Evolutionary conservation across 768 basidiomycete species (phyloP).

Genomic region (Leccinum rimulosum): DNA sequence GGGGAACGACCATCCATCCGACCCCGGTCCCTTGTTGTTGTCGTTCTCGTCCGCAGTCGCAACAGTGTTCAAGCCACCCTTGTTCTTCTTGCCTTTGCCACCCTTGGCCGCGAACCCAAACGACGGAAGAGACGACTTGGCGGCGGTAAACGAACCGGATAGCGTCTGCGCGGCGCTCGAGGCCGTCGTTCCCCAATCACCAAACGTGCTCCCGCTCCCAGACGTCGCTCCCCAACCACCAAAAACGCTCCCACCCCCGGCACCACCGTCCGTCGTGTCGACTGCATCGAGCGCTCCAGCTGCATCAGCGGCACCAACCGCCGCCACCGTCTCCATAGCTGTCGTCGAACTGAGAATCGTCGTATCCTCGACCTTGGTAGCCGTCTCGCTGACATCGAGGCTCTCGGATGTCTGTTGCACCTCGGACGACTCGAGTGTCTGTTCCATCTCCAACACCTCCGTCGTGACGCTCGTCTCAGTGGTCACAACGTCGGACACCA

Average conservation of each 20-base stretch:
- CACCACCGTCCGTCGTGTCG: not conserved
- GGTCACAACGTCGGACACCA: not conserved
- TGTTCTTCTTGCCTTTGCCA: too few species aligned
- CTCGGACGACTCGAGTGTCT: constrained; percentile 5
- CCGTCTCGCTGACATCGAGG: not conserved
- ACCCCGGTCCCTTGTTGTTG: not conserved
- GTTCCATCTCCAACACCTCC: constrained; percentile 8
- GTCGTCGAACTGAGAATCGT: too few species aligned
- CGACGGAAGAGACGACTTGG: not conserved
- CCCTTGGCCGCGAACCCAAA: constrained; percentile 5
- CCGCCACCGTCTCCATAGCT: too few species aligned
- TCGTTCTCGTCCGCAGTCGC: not conserved
- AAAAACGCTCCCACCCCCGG: not conserved
- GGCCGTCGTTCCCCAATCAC: not conserved
- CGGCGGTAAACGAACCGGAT: not conserved
- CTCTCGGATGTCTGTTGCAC: constrained; percentile 9
- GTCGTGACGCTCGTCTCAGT: not conserved
- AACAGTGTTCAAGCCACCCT: too few species aligned
- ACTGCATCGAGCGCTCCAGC: not conserved
- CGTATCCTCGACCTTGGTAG: not conserved
- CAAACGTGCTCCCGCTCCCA: not conserved
- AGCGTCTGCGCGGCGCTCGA: not conserved
- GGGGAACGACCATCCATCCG: not conserved
- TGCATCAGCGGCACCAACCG: not conserved
- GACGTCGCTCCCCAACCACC: not conserved